A percentile compares a stretch with the other conserved stretches of the same genome.
phyloP scores from a whole-genome alignment of 306 rosid genomes.

The Comarum palustre region DNA sequence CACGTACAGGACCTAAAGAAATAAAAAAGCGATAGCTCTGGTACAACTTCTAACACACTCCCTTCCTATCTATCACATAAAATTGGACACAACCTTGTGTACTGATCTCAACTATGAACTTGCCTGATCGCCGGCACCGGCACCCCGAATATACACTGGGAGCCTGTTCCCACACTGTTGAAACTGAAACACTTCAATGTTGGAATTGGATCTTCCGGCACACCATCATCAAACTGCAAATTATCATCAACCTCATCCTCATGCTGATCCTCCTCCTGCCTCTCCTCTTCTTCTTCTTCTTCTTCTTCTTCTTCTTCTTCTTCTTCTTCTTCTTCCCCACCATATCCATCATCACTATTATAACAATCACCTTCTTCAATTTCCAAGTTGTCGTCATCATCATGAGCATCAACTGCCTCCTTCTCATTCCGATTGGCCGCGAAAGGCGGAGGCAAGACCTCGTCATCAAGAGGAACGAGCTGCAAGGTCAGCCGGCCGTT shows the following conservation, averaged over 20 bases:
- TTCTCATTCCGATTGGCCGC: neutral
- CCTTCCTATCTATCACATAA: conserved; percentile 1
- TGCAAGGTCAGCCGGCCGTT: conserved; percentile 70
- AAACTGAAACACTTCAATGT: conserved; percentile 24
- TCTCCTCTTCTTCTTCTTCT: neutral
- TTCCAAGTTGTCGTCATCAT: neutral
- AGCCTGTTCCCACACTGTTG: conserved; percentile 21
- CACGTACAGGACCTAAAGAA: neutral
- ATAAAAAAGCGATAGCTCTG: neutral
- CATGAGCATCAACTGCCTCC: neutral
- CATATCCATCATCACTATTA: neutral
- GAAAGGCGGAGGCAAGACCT: neutral
- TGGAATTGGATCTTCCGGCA: neutral
- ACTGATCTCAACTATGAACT: conserved; percentile 26
- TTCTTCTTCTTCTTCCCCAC: neutral
- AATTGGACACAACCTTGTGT: neutral
- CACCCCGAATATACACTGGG: conserved; percentile 36
- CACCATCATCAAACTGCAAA: neutral
- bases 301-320: too few species aligned
- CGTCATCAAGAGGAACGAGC: conserved; percentile 45
- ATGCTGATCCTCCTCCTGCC: neutral
- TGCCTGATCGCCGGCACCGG: conserved; percentile 41
- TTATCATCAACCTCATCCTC: neutral
- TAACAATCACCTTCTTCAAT: neutral
- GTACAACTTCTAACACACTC: neutral